phyloP scores from a whole-genome alignment of 345 rosid genomes.

The Litchi chinensis region DNA sequence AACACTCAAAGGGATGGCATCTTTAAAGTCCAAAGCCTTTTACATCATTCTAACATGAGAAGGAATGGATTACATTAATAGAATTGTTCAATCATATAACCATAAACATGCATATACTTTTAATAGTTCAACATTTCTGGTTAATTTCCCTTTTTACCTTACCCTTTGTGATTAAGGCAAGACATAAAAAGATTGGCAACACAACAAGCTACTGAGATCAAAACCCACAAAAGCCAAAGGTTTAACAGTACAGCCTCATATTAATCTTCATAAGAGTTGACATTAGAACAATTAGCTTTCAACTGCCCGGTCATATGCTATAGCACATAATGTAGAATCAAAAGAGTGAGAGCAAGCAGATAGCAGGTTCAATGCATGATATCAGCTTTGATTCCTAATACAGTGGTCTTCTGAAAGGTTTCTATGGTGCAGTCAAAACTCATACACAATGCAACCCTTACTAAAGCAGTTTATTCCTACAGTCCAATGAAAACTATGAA shows the following conservation, averaged over 20 bases:
- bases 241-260: neutral
- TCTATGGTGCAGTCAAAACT: neutral
- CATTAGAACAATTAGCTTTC: neutral
- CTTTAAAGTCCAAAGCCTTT: neutral
- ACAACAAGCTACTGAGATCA: neutral
- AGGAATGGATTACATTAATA: neutral
- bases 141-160: neutral
- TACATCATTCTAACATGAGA: neutral
- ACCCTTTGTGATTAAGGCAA: neutral
- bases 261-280: neutral
- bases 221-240: conserved; percentile 6
- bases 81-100: neutral
- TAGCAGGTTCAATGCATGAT: neutral
- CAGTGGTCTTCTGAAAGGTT: neutral
- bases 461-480: neutral
- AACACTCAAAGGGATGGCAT: neutral
- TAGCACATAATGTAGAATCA: neutral
- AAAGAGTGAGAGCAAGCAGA: no score
- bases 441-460: neutral
- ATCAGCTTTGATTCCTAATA: neutral
- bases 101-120: neutral
- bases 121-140: neutral
- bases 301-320: neutral
- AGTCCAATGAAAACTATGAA: neutral
- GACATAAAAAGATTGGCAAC: neutral